phyloP scores from a whole-genome alignment of 805 yeast genomes.

The Sugiyamaella floridensis region DNA sequence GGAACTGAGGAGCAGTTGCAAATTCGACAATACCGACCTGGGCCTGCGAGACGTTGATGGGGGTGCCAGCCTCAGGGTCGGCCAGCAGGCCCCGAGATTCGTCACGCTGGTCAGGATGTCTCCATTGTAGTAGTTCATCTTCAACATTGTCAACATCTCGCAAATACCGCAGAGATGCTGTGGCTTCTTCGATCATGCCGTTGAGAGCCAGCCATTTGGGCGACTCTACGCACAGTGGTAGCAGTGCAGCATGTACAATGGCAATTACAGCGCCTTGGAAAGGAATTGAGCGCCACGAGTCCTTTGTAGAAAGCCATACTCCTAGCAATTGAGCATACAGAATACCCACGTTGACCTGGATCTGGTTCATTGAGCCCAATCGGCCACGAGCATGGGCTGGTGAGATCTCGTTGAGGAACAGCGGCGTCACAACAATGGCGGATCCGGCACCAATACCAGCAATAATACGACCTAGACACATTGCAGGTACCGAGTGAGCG shows the following conservation, averaged over 20 bases:
- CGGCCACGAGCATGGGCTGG: conserved; percentile 65
- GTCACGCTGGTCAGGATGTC: background rate
- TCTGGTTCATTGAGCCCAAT: conserved; percentile 86
- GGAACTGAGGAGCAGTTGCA: conserved; percentile 44
- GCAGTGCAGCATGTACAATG: conserved; percentile 38
- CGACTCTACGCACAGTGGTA: conserved; percentile 51
- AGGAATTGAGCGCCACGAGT: conserved; percentile 68
- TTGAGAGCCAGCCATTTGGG: conserved; percentile 72
- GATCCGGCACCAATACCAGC: conserved; percentile 86
- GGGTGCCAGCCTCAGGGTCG: conserved; percentile 4
- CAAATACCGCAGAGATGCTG: conserved; percentile 30
- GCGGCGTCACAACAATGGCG: conserved; percentile 77
- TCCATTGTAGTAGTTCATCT: conserved; percentile 26
- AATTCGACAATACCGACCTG: conserved; percentile 33
- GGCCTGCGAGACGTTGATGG: background rate
- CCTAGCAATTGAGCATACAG: conserved; percentile 73
- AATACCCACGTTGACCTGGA: conserved; percentile 79
- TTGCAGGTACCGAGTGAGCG: conserved; percentile 36
- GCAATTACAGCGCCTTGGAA: conserved; percentile 56
- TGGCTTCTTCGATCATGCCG: conserved; percentile 41
- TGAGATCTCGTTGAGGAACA: conserved; percentile 72
- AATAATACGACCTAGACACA: conserved; percentile 64
- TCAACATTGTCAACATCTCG: conserved; percentile 30
- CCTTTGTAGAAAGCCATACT: conserved; percentile 53
- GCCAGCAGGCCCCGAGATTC: background rate